Base-by-base conservation (phyloP, 495 filamentous ascomycete genomes). In the Hypomontagnella submonticulosa region DNA sequence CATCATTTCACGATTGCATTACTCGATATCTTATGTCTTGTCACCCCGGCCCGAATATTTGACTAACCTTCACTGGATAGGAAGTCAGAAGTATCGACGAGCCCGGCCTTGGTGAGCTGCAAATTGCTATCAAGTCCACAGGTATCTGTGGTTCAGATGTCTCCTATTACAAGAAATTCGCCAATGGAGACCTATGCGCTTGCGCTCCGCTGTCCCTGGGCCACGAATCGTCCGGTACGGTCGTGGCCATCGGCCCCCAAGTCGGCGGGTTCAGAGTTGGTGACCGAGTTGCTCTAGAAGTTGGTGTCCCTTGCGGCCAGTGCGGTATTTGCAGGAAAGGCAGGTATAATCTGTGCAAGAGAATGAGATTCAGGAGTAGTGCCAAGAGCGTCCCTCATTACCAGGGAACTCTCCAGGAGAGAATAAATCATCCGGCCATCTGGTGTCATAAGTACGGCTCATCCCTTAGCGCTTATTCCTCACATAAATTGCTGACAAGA, bases 391-490 rank as follows among this genome's bases (percentile, higher is more conserved):
- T 88, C 63, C 93, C 93, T 36, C 93, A 97, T 69, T 88, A 88
- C 58, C 92, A 96, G 76, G 93, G 93, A 18, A 96, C 92, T n/a
- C 82, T 97, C 32, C 93, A 96, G 78, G 90, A 92, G 63, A 83
- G 84, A 50, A 92, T 96, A 61, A 97, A 96, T 76, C 92, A 96
- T 76, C 92, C 92, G 0, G 92, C 91, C 8, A 79, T 74, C 34
- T 92, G 89, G 88, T 90, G 88, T 71, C 86, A 91, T 67, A 87
- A 86, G 87, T 88, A 75, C 67, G 81, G 2, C 30, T 40, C 20
- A 32, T 73, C 16, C 36, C 44, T 27, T 33, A 33, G 18, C 41
- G 4, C 11, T 4, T 41, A n/a, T 19, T 13, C 8, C 38, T 11
- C n/a, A 20, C 32, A 12, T 18, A 37, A 11, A 11, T 37, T 49